A percentile compares a stretch with the other conserved stretches of the same genome.
Conservation (phyloP, 192 early-diverging fungal genomes). For the Phlyctochytrium bullatum region DNA sequence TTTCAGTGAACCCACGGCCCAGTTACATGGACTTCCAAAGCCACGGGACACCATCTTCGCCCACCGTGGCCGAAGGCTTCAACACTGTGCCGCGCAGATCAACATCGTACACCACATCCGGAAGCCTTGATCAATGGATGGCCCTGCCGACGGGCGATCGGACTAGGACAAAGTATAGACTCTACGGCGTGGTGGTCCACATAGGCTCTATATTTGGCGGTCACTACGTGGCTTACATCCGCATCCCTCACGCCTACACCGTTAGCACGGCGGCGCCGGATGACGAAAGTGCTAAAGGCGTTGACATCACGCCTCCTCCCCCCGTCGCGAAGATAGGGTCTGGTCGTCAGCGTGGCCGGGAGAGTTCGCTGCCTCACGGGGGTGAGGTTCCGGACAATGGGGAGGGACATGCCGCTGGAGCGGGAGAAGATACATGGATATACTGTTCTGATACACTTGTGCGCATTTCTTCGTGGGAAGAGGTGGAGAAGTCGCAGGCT, state of each 20-base stretch:
- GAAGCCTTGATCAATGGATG: neutral
- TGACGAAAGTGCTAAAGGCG: slow-evolving; percentile 8
- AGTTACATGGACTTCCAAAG: neutral
- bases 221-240: slow-evolving; percentile 45
- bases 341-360: neutral
- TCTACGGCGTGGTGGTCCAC: slow-evolving; percentile 49
- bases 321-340: too few species aligned
- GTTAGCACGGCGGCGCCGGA: neutral
- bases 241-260: slow-evolving; percentile 13
- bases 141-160: slow-evolving; percentile 2
- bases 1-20: too few species aligned
- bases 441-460: slow-evolving; percentile 37
- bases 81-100: neutral
- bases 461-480: slow-evolving; percentile 24
- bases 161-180: slow-evolving; percentile 22
- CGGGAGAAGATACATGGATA: slow-evolving; percentile 29
- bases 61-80: neutral
- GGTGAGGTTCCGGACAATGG: neutral
- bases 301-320: neutral
- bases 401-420: slow-evolving; percentile 1
- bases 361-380: neutral
- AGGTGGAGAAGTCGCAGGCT: slow-evolving; percentile 37
- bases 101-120: neutral
- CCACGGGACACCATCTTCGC: neutral
- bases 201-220: slow-evolving; percentile 41